Base-by-base conservation (phyloP, 2,329 filamentous ascomycete species). In the Fusarium continuum region DNA sequence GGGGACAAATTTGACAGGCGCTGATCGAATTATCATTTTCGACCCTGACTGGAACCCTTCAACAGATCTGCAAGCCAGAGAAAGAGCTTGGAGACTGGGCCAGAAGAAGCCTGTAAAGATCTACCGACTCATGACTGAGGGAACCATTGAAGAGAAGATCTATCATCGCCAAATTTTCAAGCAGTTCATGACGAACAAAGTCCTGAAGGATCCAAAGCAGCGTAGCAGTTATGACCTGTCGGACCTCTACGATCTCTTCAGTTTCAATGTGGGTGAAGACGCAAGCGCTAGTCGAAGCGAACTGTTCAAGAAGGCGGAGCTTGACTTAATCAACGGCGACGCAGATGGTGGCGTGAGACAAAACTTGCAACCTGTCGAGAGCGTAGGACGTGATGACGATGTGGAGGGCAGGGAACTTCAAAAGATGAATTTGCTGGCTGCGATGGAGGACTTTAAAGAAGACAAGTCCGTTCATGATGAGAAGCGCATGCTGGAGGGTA, bases 1-100 rank as follows among this genome's bases (percentile, higher is more conserved):
- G 13, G 95, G 95, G 6, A 90, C 97, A 40, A 99, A 99, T 67
- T 80, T 99, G 19, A 99, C 95, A 0, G 95, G 95, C 8, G 95
- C 95, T 6, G 92, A 97, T 73, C 88, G 95, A 28, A 94, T 99
- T 64, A 97, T 99, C 72, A 98, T 99, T 50, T 99, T 95, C 72
- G 96, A 99, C 71, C 96, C 95, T 0, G 95, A 99, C 74, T 99
- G 95, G 95, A 98, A 98, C 70, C 95, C 94, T 3, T 97, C 94
- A 0, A 98, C 94, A 0, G 95, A 99, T 72, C 83, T 97, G 22
- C 95, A 99, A 78, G 95, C 95, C 14, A 89, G 95, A 41, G 95
- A 99, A 77, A 87, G 95, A 71, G 95, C 96, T 6, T 99, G 95
- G 95, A 88, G 95, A 54, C 80, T 99, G 3, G 95, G 95, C 1